phyloP scores from a whole-genome alignment of 208 protist genomes.

The Angomonas desouzai region DNA sequence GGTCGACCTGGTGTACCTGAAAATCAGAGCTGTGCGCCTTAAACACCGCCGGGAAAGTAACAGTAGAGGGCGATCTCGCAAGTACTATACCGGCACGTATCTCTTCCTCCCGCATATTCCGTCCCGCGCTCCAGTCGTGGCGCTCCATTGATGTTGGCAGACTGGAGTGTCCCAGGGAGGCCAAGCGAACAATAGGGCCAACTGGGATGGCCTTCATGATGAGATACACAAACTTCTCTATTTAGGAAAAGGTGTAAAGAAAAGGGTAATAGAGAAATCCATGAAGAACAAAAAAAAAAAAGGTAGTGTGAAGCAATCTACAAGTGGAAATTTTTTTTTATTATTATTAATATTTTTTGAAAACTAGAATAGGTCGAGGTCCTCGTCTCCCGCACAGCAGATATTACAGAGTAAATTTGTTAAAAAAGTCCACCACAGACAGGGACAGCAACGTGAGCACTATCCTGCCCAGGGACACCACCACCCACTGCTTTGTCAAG shows the following conservation, averaged over 20 bases:
- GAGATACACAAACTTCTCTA: neutral
- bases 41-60: slow-evolving; percentile 34
- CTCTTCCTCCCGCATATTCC: slow-evolving; percentile 51
- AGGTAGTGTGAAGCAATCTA: neutral
- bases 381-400: neutral
- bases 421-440: slow-evolving; percentile 36
- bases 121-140: slow-evolving; percentile 55
- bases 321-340: neutral
- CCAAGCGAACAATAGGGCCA: slow-evolving; percentile 30
- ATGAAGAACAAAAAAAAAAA: neutral
- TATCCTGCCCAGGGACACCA: slow-evolving; percentile 24
- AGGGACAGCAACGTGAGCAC: slow-evolving; percentile 27
- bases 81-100: slow-evolving; percentile 46
- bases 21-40: slow-evolving; percentile 65
- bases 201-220: slow-evolving; percentile 29
- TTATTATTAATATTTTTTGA: neutral
- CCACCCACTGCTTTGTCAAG: slow-evolving; percentile 39
- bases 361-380: neutral
- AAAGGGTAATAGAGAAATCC: slow-evolving; percentile 5
- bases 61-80: neutral
- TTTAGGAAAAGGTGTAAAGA: slow-evolving; percentile 10
- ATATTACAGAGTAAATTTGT: slow-evolving; percentile 20
- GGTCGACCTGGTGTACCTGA: slow-evolving; percentile 69
- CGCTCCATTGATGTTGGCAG: slow-evolving; percentile 16
- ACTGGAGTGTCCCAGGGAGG: neutral